A percentile compares a stretch with the other conserved stretches of the same genome.
Conservation (phyloP, 1,139 yeast genomes). For the Yamadazyma spencermartinsiae region DNA sequence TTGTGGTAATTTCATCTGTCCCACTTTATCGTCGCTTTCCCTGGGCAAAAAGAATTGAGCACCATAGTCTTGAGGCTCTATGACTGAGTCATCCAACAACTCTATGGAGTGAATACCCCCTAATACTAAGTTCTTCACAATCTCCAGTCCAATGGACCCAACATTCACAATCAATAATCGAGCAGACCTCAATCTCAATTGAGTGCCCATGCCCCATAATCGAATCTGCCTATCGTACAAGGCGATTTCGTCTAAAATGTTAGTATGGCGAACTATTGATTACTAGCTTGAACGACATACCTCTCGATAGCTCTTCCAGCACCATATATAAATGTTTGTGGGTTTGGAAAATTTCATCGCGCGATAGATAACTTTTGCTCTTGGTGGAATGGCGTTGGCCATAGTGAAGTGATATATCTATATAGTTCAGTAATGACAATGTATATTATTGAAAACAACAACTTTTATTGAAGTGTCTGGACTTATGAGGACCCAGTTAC, state of each 20-base stretch:
- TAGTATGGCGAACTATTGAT: conserved; percentile 1
- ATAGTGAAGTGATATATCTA: too few relatives aligned
- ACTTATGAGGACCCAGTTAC: conserved; percentile 50
- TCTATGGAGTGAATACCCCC: conserved; percentile 86
- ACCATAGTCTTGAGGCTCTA: conserved; percentile 65
- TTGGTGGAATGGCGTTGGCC: too few relatives aligned
- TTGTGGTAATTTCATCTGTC: conserved; percentile 54
- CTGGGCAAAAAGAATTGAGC: conserved; percentile 77
- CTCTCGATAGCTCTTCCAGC: conserved; percentile 16
- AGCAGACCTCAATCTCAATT: conserved; percentile 73
- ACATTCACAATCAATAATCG: conserved; percentile 65
- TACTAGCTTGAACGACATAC: conserved; percentile 12
- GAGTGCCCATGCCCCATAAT: conserved; percentile 96
- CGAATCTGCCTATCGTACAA: conserved; percentile 93
- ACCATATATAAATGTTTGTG: conserved; percentile 1
- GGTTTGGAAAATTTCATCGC: neutral
- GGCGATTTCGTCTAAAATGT: conserved; percentile 72
- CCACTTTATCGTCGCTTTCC: conserved; percentile 44
- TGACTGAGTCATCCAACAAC: conserved; percentile 58
- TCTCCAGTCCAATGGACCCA: conserved; percentile 76
- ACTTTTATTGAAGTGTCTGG: conserved; percentile 1
- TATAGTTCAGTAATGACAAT: neutral
- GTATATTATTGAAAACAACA: neutral
- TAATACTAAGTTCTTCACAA: conserved; percentile 78
- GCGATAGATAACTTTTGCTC: neutral